phyloP scores from a whole-genome alignment of 306 rosid genomes.

The Elaeagnus macrophylla region DNA sequence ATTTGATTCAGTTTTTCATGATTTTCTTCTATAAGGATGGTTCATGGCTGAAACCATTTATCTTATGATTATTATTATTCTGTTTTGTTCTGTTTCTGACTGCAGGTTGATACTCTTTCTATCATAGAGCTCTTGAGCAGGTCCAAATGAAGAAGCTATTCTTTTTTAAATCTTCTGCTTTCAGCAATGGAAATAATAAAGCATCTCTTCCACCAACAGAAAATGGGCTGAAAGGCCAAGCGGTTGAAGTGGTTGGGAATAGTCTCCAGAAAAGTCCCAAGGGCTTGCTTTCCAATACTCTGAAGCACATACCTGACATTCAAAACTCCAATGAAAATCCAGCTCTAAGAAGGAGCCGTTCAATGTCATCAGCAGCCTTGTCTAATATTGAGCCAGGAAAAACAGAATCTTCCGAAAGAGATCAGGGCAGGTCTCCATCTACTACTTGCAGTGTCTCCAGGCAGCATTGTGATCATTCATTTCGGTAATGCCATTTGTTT shows the following conservation, averaged over 20 bases:
- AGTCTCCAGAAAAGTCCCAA: conserved; percentile 32
- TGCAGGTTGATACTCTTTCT: conserved; percentile 2
- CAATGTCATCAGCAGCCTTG: conserved; percentile 68
- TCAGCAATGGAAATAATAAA: conserved; percentile 44
- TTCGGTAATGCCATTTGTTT: conserved; percentile 44
- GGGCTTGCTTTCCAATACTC: conserved; percentile 42
- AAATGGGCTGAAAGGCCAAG: conserved; percentile 31
- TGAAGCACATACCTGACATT: conserved; percentile 38
- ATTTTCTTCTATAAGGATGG: too few relatives aligned
- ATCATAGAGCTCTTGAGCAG: conserved; percentile 21
- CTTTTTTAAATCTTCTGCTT: conserved; percentile 65
- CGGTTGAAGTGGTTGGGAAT: conserved; percentile 27
- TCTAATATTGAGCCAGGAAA: conserved; percentile 29
- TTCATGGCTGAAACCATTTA: too few relatives aligned
- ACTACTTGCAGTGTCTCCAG: conserved; percentile 34
- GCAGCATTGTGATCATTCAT: conserved; percentile 47
- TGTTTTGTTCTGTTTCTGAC: too few relatives aligned
- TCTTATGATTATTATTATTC: too few relatives aligned
- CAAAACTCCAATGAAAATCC: conserved; percentile 46
- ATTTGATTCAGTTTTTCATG: too few relatives aligned
- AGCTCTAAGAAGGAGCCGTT: conserved; percentile 72
- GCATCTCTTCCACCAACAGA: conserved; percentile 41
- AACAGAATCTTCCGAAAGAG: conserved; percentile 28
- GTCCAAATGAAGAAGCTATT: conserved; percentile 73
- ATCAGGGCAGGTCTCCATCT: conserved; percentile 66